A percentile compares a stretch with the other conserved stretches of the same genome.
Evolutionary conservation across 2,329 filamentous ascomycete species (phyloP).

Genomic region (Talaromyces marneffei): DNA sequence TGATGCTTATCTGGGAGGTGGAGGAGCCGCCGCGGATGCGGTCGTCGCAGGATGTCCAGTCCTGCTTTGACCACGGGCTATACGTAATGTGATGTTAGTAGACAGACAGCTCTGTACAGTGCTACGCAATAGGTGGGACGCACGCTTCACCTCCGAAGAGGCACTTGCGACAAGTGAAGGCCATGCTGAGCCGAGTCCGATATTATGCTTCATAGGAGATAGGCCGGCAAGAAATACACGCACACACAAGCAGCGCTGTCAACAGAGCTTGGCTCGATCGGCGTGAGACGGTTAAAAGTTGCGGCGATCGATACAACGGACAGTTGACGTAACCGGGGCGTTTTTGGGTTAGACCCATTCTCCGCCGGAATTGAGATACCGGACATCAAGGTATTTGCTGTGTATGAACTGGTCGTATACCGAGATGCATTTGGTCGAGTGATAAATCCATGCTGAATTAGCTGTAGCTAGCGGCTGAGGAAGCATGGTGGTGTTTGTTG

Average conservation of each 20-base stretch:
- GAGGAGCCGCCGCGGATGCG: slow-evolving; percentile 70
- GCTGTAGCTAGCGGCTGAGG: too few relatives aligned
- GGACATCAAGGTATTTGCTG: neutral
- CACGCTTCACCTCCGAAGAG: slow-evolving; percentile 12
- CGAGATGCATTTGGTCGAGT: neutral
- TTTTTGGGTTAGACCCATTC: neutral
- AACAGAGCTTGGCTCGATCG: neutral
- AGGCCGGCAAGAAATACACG: neutral
- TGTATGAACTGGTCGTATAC: neutral
- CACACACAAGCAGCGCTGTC: neutral
- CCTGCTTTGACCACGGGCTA: slow-evolving; percentile 19
- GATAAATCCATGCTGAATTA: neutral
- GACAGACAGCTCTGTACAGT: too few relatives aligned
- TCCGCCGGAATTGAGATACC: neutral
- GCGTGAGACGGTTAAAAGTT: neutral
- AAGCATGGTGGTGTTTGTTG: neutral
- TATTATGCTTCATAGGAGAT: neutral
- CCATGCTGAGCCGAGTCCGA: neutral
- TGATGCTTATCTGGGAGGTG: slow-evolving; percentile 43
- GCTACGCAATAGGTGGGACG: neutral
- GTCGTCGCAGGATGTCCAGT: slow-evolving; percentile 69
- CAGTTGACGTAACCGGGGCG: slow-evolving; percentile 4
- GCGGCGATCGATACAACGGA: neutral
- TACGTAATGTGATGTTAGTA: too few relatives aligned
- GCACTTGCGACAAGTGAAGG: neutral